A percentile compares a stretch with the other conserved stretches of the same genome.
These are phyloP conservation scores for Ogataea trehalophila DNA, from an alignment of 805 yeast species.

Conservation along the genomic window DNA sequence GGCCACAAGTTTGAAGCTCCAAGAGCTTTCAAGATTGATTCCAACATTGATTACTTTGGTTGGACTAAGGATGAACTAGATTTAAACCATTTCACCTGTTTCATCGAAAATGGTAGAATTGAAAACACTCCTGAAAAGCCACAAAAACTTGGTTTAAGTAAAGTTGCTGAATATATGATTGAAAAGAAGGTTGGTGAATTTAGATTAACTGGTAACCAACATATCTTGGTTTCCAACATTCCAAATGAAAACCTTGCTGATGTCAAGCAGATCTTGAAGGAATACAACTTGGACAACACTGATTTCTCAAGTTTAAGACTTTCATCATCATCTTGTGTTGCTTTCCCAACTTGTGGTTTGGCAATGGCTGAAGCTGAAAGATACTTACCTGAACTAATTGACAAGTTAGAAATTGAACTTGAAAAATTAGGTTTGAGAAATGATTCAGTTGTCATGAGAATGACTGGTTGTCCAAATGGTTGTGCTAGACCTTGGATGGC, in stretches of 20 bases:
- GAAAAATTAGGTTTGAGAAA: constrained; percentile 93
- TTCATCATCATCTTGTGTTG: constrained; percentile 95
- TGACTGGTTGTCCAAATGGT: constrained; percentile 99
- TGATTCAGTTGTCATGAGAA: constrained; percentile 92
- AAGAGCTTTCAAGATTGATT: constrained; percentile 68
- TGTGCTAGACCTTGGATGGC: constrained; percentile 99
- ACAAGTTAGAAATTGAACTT: constrained; percentile 77
- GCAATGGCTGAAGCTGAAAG: constrained; percentile 99
- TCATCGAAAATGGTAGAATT: constrained; percentile 94
- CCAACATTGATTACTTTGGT: constrained; percentile 88
- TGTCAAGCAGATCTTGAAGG: constrained; percentile 58
- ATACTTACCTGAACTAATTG: constrained; percentile 74
- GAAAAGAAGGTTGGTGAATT: constrained; percentile 70
- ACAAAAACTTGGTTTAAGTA: constrained; percentile 80
- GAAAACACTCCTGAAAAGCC: constrained; percentile 89
- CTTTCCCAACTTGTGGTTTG: constrained; percentile 96
- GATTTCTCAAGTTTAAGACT: constrained; percentile 79
- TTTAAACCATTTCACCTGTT: constrained; percentile 84
- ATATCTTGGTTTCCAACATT: constrained; percentile 70
- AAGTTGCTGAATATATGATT: constrained; percentile 66
- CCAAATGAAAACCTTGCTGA: constrained; percentile 60
- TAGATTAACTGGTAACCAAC: constrained; percentile 95
- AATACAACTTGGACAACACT: constrained; percentile 80
- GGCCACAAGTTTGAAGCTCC: constrained; percentile 72
- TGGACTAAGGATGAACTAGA: constrained; percentile 88